Evolutionary conservation across 2,329 filamentous ascomycete species (phyloP), one percentile per base, ranked within the genome.

Genomic region (Stagonosporopsis cucurbitacearum): DNA sequence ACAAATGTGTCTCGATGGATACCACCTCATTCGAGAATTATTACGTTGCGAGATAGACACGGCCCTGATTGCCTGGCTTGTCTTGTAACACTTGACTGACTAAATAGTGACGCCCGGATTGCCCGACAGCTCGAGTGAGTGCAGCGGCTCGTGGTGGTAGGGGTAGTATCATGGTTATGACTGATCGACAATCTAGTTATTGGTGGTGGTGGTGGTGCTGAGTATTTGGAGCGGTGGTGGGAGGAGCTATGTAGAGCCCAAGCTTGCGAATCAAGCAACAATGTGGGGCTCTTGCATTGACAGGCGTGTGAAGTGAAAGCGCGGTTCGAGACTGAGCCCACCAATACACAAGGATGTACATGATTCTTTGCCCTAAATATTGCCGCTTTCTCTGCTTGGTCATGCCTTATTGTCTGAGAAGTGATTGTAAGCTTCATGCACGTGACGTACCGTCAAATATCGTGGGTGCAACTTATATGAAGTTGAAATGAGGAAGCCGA

Each of bases 11-110:
- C 6, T 41, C n/a, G 25, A 12, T 15, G 7, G 15, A 4, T 12
- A 3, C 22, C 15, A 6, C 12, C 15, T 23, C 12, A 15, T 2
- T n/a, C 11, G 13, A 30, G 3, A 2, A 9, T 8, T 49, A 43
- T 51, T 23, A 59, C 47, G 43, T 57, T 20, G 58, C 58, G 32
- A 60, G 55, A 48, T 58, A 60, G 20, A 60, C 42, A 17, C 45
- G 50, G 32, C 55, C 55, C 12, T 47, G 37, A 2, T 47, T 23
- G 15, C 41, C 36, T 32, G 42, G 50, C 46, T 41, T 55, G 15
- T 60, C 51, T 25, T 58, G 54, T 1, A 60, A 46, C 41, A 46
- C 42, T 8, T 41, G 19, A 36, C 57, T 45, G 11, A 59, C 36
- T 12, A 53, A 22, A 40, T 57, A 59, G 20, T 28, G 49, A 23